Conservation (phyloP, 78 protist species). For the Dictyostelium firmibasis region DNA sequence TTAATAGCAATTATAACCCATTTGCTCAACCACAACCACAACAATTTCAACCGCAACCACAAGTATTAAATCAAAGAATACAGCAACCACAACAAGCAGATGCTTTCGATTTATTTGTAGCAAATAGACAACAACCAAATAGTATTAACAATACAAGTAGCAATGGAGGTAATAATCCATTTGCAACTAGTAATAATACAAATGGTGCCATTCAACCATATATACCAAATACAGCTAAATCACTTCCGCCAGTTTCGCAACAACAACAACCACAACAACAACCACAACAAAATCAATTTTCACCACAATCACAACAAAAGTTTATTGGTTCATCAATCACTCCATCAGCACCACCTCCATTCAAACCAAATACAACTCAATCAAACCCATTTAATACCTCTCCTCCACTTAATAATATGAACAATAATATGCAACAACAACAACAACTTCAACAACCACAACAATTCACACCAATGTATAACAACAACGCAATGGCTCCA, state of each 20-base stretch:
- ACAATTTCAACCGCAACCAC: conserved; percentile 3
- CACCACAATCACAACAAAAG: not conserved
- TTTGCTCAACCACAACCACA: conserved; percentile 4
- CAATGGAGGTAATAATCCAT: not conserved
- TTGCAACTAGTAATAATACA: not conserved
- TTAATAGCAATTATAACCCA: not conserved
- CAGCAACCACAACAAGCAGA: not conserved
- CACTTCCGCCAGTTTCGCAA: not conserved
- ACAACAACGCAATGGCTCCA: conserved; percentile 3
- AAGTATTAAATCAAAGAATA: not conserved
- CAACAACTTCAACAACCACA: conserved; percentile 17
- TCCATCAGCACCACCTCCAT: conserved; percentile 5
- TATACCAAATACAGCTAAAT: not conserved
- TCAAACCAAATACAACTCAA: conserved; percentile 4
- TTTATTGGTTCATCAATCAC: not conserved
- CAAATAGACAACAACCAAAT: not conserved
- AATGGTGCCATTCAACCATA: not conserved
- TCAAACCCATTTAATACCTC: not conserved
- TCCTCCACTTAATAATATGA: not conserved
- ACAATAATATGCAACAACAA: conserved; percentile 8
- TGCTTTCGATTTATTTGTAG: not conserved
- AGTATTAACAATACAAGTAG: not conserved
- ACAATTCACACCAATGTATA: not conserved
- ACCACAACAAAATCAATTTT: not conserved
- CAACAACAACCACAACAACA: conserved; percentile 9